Base-by-base conservation (phyloP, 1,284 basidiomycete genomes). In the Malassezia japonica region DNA sequence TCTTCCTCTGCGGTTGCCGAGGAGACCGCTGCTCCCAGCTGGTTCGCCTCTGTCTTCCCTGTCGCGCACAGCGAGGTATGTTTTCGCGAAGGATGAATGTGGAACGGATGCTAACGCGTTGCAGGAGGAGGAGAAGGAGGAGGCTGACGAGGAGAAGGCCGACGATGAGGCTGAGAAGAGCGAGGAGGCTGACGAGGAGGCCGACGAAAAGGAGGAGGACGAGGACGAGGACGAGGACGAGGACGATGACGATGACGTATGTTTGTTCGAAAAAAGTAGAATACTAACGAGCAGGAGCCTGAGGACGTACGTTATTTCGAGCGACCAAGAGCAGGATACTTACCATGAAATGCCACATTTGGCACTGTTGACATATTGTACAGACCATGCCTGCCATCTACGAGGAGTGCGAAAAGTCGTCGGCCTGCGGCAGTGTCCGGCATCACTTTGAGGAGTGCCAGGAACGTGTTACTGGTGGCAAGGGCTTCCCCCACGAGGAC, bases 391-490 rank as follows among this genome's bases (percentile, higher is more conserved):
- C 64, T 33, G 60, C 57, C 25, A 64, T 65, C 46, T 64, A 63
- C 57, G 64, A 63, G 40, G 48, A 55, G n/a, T 72, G 70, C 60
- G 63, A 71, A 49, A 65, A 68, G 54, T 71, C 70, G 25, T 59
- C 69, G 34, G 50, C 56, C 20, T 72, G 70, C 50, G 60, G 61
- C 36, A 49, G 61, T 13, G 56, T 60, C 40, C 67, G 65, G 62
- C 67, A 69, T 57, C 70, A 72, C 65, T 72, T 72, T 46, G 65
- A 70, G 38, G 67, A 71, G 42, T 72, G 70, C 63, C 47, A 63
- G 53, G 61, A 64, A 58, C 64, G 70, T 13, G 68, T 72, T 24
- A 55, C 58, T 18, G 61, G 59, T 35, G 70, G 70, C 54, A 64
- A 71, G 52, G 68, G 65, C 37, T 70, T 63, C 56, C 59, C 67